phyloP scores from a whole-genome alignment of 1,284 basidiomycete species.

The Malassezia caprae region DNA sequence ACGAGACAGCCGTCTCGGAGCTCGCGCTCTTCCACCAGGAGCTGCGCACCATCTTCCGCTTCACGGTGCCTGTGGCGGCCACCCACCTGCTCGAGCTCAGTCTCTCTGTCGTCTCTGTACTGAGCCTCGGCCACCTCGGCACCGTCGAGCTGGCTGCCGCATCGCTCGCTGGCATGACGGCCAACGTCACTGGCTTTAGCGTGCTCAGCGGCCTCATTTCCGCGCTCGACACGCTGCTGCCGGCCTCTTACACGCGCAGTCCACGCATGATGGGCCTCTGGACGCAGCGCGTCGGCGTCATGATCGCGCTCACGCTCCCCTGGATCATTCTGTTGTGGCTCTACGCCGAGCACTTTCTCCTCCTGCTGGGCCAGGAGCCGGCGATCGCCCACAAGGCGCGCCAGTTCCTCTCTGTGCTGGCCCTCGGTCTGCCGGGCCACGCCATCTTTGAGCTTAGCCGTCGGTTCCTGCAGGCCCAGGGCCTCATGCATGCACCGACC shows the following conservation, averaged over 20 bases:
- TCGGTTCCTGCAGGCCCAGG: constrained; percentile 50
- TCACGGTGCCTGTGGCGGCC: constrained; percentile 37
- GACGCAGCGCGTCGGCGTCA: constrained; percentile 70
- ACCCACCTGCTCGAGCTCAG: constrained; percentile 43
- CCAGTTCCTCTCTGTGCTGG: constrained; percentile 62
- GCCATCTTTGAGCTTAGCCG: constrained; percentile 49
- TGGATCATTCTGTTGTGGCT: constrained; percentile 56
- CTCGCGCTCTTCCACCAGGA: constrained; percentile 3
- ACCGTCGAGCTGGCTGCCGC: constrained; percentile 41
- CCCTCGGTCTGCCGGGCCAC: constrained; percentile 78
- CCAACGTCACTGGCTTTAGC: constrained; percentile 43
- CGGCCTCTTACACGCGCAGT: constrained; percentile 76
- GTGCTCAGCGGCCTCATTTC: constrained; percentile 60
- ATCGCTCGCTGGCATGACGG: constrained; percentile 42
- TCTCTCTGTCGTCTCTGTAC: constrained; percentile 39
- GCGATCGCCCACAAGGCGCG: constrained; percentile 70
- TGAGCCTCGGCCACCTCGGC: constrained; percentile 44
- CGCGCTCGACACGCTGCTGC: constrained; percentile 76
- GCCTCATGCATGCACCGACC: constrained; percentile 75
- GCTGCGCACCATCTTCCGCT: constrained; percentile 23
- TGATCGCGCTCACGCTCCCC: constrained; percentile 47
- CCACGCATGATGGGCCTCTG: constrained; percentile 78
- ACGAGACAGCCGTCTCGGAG: background rate
- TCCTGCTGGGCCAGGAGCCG: constrained; percentile 71
- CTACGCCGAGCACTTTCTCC: constrained; percentile 67